Evolutionary conservation across 2,329 filamentous ascomycete species (phyloP).

Genomic region (Colletotrichum filicis): DNA sequence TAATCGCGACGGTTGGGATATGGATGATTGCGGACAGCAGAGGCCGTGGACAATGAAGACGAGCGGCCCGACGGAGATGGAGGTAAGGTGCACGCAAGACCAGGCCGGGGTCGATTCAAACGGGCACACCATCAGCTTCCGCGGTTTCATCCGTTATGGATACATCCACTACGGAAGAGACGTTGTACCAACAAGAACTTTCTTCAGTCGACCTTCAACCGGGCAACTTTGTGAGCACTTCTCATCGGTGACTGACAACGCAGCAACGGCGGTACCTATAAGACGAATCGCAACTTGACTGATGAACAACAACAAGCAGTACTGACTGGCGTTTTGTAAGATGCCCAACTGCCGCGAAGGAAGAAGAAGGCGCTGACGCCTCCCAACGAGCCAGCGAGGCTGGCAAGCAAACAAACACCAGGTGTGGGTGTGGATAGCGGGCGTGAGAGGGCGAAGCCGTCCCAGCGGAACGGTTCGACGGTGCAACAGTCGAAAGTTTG

Average conservation of each 20-base stretch:
- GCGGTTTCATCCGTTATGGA: constrained; percentile 33
- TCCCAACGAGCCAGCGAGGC: not conserved
- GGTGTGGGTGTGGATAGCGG: not conserved
- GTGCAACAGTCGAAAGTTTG: constrained; percentile 33
- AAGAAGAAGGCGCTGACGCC: not conserved
- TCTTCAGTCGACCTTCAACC: constrained; percentile 17
- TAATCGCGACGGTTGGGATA: constrained; percentile 6
- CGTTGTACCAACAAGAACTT: constrained; percentile 32
- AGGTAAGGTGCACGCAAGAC: constrained; percentile 23
- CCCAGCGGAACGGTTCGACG: constrained; percentile 34
- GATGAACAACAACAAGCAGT: not conserved
- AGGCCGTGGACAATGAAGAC: constrained; percentile 10
- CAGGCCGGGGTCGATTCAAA: constrained; percentile 21
- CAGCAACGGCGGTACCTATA: not conserved
- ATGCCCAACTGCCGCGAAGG: constrained; percentile 5
- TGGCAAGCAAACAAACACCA: constrained; percentile 8
- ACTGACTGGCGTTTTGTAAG: not conserved
- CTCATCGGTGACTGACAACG: not conserved
- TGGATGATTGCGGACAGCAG: not conserved
- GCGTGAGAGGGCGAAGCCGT: constrained; percentile 21
- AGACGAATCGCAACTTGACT: not conserved
- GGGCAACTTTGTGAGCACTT: not conserved
- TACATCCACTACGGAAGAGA: constrained; percentile 33
- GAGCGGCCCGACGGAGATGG: constrained; percentile 20
- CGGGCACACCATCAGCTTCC: constrained; percentile 33